These are phyloP conservation scores for Aurinia saxatilis DNA, from an alignment of 345 rosid genomes.

Conservation along the genomic window DNA sequence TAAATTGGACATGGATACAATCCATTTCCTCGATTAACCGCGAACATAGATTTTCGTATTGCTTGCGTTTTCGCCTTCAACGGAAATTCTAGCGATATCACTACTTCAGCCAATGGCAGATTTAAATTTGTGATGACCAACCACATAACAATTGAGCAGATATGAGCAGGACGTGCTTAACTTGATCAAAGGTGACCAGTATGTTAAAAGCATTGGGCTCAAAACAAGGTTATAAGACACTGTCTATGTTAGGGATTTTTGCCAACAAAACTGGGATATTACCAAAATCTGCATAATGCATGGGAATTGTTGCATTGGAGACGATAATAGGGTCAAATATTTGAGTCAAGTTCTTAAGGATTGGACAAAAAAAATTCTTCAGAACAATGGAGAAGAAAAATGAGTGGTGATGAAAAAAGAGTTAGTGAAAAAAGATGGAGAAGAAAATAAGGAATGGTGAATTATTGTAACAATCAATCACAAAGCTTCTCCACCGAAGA, in stretches of 20 bases:
- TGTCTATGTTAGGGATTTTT: conserved; percentile 53
- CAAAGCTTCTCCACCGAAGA: too few relatives aligned
- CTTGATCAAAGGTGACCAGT: not conserved
- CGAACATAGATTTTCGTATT: conserved; percentile 58
- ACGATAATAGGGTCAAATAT: conserved; percentile 43
- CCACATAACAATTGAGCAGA: conserved; percentile 34
- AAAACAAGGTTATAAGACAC: conserved; percentile 48
- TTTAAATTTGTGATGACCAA: conserved; percentile 50
- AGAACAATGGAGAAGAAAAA: too few relatives aligned
- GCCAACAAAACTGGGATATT: conserved; percentile 44
- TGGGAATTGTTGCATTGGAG: conserved; percentile 69
- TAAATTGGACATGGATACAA: conserved; percentile 57
- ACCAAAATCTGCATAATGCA: conserved; percentile 60
- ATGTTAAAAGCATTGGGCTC: conserved; percentile 22
- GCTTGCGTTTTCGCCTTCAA: conserved; percentile 42
- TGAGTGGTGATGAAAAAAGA: too few relatives aligned
- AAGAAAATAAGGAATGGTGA: too few relatives aligned
- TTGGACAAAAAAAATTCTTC: too few relatives aligned
- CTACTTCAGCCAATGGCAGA: conserved; percentile 54
- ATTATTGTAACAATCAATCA: too few relatives aligned
- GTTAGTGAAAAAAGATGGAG: too few relatives aligned
- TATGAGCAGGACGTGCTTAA: conserved; percentile 23
- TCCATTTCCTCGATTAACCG: conserved; percentile 50
- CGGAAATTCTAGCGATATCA: conserved; percentile 26
- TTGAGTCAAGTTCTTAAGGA: conserved; percentile 43